phyloP scores from a whole-genome alignment of 805 yeast genomes.

The Schwanniomyces sp. region DNA sequence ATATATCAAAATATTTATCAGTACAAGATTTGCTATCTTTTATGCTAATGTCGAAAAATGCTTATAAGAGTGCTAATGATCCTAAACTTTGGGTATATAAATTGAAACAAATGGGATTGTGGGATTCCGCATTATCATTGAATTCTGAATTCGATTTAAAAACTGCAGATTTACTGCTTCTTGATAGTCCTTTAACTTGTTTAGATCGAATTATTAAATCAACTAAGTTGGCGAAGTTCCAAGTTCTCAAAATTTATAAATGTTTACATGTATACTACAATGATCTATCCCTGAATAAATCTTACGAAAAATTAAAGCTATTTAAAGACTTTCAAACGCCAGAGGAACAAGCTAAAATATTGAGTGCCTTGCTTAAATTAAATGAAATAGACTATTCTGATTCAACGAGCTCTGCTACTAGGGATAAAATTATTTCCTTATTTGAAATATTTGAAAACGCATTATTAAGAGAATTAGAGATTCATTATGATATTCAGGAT shows the following conservation, averaged over 20 bases:
- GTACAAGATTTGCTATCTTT: constrained; percentile 40
- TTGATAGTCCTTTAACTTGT: constrained; percentile 34
- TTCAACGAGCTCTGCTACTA: constrained; percentile 26
- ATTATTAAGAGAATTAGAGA: constrained; percentile 64
- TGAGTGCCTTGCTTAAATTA: constrained; percentile 40
- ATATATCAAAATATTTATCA: constrained; percentile 32
- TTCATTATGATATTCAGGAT: constrained; percentile 50
- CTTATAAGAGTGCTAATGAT: constrained; percentile 37
- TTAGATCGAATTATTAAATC: constrained; percentile 24
- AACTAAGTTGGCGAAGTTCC: constrained; percentile 34
- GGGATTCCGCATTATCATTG: constrained; percentile 25
- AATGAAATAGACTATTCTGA: constrained; percentile 32
- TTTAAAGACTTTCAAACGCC: constrained; percentile 50
- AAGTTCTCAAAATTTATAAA: constrained; percentile 37
- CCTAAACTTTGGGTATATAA: constrained; percentile 40
- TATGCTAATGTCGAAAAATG: constrained; percentile 36
- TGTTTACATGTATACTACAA: constrained; percentile 43
- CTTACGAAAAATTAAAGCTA: constrained; percentile 44
- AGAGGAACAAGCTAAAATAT: constrained; percentile 49
- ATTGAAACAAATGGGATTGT: constrained; percentile 34
- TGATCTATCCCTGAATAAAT: constrained; percentile 43
- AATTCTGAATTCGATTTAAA: not conserved
- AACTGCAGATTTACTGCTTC: constrained; percentile 4
- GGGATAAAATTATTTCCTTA: constrained; percentile 50
- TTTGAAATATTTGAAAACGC: constrained; percentile 74